These are phyloP conservation scores for Saturnispora hagleri DNA, from an alignment of 805 yeast species.

Conservation along the genomic window DNA sequence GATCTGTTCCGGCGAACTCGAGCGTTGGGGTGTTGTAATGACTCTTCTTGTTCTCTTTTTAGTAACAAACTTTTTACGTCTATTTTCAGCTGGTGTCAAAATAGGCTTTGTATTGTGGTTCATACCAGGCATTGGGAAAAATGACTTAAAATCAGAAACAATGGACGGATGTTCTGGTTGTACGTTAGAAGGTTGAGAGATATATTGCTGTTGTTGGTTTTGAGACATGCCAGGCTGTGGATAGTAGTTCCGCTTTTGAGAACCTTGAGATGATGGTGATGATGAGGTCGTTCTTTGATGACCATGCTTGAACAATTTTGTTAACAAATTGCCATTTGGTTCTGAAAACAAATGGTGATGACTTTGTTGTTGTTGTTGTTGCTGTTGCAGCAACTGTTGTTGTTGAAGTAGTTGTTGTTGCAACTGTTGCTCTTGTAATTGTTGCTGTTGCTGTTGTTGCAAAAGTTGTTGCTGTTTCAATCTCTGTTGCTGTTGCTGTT, in stretches of 20 bases:
- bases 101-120: constrained; percentile 13
- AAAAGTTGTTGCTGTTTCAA: constrained; percentile 5
- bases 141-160: constrained; percentile 17
- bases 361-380: constrained; percentile 3
- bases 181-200: background rate
- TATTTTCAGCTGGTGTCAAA: constrained; percentile 8
- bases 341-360: constrained; percentile 2
- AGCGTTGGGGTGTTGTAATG: background rate
- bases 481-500: constrained; percentile 2
- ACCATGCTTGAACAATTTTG: constrained; percentile 4
- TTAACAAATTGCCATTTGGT: background rate
- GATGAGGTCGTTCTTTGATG: background rate
- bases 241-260: background rate
- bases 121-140: constrained; percentile 22
- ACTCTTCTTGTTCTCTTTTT: constrained; percentile 11
- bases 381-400: constrained; percentile 3
- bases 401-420: constrained; percentile 6
- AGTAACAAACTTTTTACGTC: constrained; percentile 10
- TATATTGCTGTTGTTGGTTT: constrained; percentile 1
- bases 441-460: constrained; percentile 7
- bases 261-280: background rate
- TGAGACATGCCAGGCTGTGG: constrained; percentile 7
- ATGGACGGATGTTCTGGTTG: constrained; percentile 1
- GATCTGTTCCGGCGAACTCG: background rate
- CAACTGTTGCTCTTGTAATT: constrained; percentile 5